Percentiles rank a stretch among this genome's conserved stretches.
phyloP scores from a whole-genome alignment of 306 rosid species.

The Vigna unguiculata region DNA sequence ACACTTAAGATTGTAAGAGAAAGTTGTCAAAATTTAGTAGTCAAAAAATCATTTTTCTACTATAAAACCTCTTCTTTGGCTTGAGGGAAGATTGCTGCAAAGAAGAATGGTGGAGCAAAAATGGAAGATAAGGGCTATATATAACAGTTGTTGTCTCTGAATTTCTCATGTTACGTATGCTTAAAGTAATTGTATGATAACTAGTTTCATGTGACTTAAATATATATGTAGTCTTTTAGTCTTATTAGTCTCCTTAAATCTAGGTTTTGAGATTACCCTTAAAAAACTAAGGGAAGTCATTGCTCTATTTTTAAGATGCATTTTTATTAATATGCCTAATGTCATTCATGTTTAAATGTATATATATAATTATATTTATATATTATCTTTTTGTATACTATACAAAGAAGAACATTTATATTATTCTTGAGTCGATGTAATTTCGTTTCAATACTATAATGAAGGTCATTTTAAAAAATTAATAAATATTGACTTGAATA shows the following conservation, averaged over 20 bases:
- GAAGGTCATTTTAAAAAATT: no score
- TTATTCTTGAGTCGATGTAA: no score
- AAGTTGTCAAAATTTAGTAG: no score
- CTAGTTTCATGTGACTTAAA: neutral
- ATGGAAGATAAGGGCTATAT: neutral
- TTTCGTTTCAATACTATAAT: no score
- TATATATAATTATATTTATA: no score
- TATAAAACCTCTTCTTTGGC: neutral
- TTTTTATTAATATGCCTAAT: neutral
- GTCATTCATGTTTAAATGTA: slow-evolving; percentile 13
- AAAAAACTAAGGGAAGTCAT: neutral
- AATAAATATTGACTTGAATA: no score
- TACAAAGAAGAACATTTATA: no score
- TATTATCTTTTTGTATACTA: no score
- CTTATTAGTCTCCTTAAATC: neutral
- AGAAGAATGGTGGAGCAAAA: neutral
- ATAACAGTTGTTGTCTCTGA: neutral
- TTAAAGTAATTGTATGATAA: slow-evolving; percentile 17
- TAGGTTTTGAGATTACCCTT: slow-evolving; percentile 8
- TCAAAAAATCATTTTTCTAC: no score
- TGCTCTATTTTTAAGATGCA: neutral
- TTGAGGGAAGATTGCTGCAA: slow-evolving; percentile 4
- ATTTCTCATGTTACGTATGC: neutral
- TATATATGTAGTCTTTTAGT: slow-evolving; percentile 2
- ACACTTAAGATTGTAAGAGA: no score